Base-by-base conservation (phyloP, 1,139 yeast species). In the Kodamaea alishanica region DNA sequence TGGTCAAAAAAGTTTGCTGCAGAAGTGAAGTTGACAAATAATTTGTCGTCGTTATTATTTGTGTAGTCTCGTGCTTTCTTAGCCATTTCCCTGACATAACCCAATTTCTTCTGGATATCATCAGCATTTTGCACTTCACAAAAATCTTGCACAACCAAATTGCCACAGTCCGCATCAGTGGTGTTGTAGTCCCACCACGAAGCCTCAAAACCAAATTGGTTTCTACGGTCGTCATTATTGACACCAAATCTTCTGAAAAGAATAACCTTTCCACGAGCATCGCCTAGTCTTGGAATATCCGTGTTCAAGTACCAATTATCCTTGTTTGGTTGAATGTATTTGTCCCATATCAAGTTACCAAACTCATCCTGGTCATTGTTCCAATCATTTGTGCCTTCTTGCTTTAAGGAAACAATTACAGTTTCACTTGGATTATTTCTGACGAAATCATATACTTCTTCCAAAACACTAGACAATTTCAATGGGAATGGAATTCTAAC, bases 1-100 rank as follows among this genome's bases (percentile, higher is more conserved):
- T 73, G 78, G 60, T 82, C 79, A 58, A 80, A 81, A 59, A 84
- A 81, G 60, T 82, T 83, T 33, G 90, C 74, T 24, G 85, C 94
- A 2, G 89, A 77, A 44, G 88, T 79, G 58, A 82, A 85, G 63
- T 84, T 85, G 48, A 85, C 61, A 52, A 78, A 84, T 48, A 84
- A 64, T 61, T 82, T 83, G 39, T 77, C 70, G 49, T 76, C 75
- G 28, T 59, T 51, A 35, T 63, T 52, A 40, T 63, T 55, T 28
- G 73, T 62, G 62, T 77, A 76, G 26, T 73, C 67, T 30, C 56
- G 60, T 2, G 94, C 85, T 42, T 70, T 70, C 37, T 71, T 59
- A 37, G 82, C 65, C 55, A 81, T 73, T 30, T 75, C 69, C 53
- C 75, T 77, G 48, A 84, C 79, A 51, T 76, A 79, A 9, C 62